These are phyloP conservation scores for Hymenoscyphus occultus DNA, from an alignment of 2,329 filamentous ascomycete genomes.

Conservation along the genomic window DNA sequence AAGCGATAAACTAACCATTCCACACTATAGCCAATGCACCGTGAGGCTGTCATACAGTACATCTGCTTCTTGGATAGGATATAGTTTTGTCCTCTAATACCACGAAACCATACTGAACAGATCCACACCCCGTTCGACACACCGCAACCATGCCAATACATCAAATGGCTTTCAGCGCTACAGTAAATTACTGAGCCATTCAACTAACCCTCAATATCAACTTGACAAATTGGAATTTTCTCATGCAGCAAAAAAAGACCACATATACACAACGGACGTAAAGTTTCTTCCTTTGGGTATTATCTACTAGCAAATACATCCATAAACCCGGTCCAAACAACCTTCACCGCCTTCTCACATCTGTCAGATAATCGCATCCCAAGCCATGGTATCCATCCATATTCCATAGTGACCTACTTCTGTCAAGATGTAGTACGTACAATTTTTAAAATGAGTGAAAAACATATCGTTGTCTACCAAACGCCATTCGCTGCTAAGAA, in stretches of 20 bases:
- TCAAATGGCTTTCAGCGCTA: too few relatives aligned
- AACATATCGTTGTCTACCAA: neutral
- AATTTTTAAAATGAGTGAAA: neutral
- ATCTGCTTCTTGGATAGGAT: too few relatives aligned
- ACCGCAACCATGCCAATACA: too few relatives aligned
- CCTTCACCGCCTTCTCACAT: neutral
- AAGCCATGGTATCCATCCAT: neutral
- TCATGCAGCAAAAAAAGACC: neutral
- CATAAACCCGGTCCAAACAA: neutral
- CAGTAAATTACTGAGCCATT: too few relatives aligned
- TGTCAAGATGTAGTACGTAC: neutral
- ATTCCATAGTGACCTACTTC: neutral
- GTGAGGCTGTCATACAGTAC: too few relatives aligned
- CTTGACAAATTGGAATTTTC: too few relatives aligned
- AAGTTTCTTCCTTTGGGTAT: neutral
- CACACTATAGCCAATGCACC: too few relatives aligned
- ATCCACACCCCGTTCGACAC: too few relatives aligned
- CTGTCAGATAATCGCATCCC: neutral
- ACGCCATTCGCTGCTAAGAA: constrained; percentile 42
- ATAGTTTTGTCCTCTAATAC: too few relatives aligned
- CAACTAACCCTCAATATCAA: too few relatives aligned
- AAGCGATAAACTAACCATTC: too few relatives aligned
- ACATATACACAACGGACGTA: neutral
- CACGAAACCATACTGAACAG: too few relatives aligned
- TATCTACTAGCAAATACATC: neutral